Evolutionary conservation across 352 stramenopile genomes (phyloP), one percentile per base, ranked within the genome.

Genomic region (Globisporangium perplexum): DNA sequence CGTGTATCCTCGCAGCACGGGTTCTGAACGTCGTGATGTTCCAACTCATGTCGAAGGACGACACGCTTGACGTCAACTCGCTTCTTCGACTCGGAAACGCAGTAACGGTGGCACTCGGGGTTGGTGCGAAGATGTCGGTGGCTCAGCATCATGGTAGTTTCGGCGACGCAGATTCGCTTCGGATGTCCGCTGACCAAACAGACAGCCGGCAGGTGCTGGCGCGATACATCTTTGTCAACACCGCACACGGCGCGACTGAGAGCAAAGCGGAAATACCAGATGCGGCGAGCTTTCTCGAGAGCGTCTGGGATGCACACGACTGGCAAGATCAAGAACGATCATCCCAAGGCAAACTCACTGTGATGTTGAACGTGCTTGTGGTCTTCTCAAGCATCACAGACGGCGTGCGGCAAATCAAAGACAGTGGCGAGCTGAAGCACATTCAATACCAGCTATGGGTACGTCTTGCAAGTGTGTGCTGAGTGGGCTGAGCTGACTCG

Each of bases 341-440:
- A 12, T 4, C 7, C 1, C 28, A 18, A 7, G 14, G 10, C 48
- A 62, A 62, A 30, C 24, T 53, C 12, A 44, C 33, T 1, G 56
- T 45, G 24, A 57, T 62, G 28, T 28, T 62, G 15, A 57, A 57
- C n/a, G 31, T 62, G 1, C 49, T 62, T 18, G 49, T 50, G 6
- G 56, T 57, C 1, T 57, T 62, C 18, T 49, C 56, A 1, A 49
- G 31, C 18, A 8, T 62, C 28, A 49, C 49, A 18, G 44, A 2
- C 35, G 43, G 24, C 10, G 20, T 62, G 1, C n/a, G 31, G 4
- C 48, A 44, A 20, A 31, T 62, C 35, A 57, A 62, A 31, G 22
- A 41, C 26, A 57, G 49, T 28, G 56, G 45, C 18, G 49, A 57
- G n/a, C 31, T 63, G 12, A 63, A 53, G 36, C 56, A 63, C 35